Evolutionary conservation across 306 rosid species (phyloP), one percentile per base, ranked within the genome.

Genomic region (Dryas octopetala): DNA sequence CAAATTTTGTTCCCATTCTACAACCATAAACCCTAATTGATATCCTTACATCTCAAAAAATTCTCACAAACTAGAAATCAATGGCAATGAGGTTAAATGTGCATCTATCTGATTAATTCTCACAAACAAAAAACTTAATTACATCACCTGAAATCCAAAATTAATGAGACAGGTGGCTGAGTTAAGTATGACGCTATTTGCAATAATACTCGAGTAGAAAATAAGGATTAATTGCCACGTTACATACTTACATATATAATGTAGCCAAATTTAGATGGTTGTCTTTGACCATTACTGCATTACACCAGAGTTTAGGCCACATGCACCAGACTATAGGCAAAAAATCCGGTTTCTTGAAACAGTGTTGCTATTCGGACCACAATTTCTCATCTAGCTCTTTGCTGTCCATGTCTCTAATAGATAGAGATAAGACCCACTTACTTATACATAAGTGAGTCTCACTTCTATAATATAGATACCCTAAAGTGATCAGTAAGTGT

Each of bases 241-340:
- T 4, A 28, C 23, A 67, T 47, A 2, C 3, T 68, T 4, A 28
- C 23, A 67, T 47, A 1, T 32, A 32, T 32, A 32, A 5, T 8
- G 5, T 70, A 51, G 41, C 75, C 52, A 54, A 54, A 70, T 43
- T 70, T 71, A 71, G 75, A 55, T 43, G 58, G 45, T 57, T 55
- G 75, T 55, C 23, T 55, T 55, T 71, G 43, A 55, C 66, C 75
- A 0, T 11, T 41, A 5, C 26, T 69, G 9, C 60, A 32, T 28
- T 50, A 9, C 48, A 70, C 9, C 6, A 52, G 62, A 70, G 49
- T 32, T 52, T 54, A 71, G 62, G 52, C 52, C 11, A 7, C 19
- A 62, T n/a, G 4, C 10, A 67, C 45, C 44, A 46, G 13, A 48
- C 13, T 53, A 9, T 26, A 23, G 58, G 59, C 74, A 63, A 16